phyloP scores from a whole-genome alignment of 2,329 filamentous ascomycete genomes.

The Calonectria montana region DNA sequence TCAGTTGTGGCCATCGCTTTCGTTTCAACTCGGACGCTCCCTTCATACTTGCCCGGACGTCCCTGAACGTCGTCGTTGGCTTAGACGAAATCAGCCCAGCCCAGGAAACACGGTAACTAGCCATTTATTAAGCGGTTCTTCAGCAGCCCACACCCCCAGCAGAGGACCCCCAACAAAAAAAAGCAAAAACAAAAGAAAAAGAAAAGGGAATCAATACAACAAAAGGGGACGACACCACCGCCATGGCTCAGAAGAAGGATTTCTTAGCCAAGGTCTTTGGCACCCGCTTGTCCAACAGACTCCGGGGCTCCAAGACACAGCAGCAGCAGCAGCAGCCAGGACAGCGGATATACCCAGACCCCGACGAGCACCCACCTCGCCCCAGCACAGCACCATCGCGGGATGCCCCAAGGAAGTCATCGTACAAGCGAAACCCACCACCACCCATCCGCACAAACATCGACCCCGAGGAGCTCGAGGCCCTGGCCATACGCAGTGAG shows the following conservation, averaged over 20 bases:
- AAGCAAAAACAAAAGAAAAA: neutral
- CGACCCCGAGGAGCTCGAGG: neutral
- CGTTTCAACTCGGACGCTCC: neutral
- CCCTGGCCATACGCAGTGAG: neutral
- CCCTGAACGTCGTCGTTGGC: neutral
- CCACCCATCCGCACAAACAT: neutral
- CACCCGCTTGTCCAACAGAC: slow-evolving; percentile 5
- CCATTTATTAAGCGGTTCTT: too few relatives aligned
- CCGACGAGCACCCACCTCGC: neutral
- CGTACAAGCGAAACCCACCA: neutral
- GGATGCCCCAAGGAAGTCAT: neutral
- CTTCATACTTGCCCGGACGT: neutral
- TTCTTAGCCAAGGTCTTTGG: slow-evolving; percentile 9
- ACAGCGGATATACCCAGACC: neutral
- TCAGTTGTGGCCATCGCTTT: neutral
- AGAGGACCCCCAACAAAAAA: too few relatives aligned
- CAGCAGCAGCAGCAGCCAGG: neutral
- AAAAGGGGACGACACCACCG: neutral
- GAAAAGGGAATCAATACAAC: neutral
- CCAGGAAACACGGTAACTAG: neutral
- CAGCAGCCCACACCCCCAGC: too few relatives aligned
- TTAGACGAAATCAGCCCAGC: neutral
- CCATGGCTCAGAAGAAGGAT: slow-evolving; percentile 1
- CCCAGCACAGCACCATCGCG: neutral
- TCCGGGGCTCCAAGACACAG: neutral